phyloP scores from a whole-genome alignment of 1,284 basidiomycete species.

The Mycena citricolor region DNA sequence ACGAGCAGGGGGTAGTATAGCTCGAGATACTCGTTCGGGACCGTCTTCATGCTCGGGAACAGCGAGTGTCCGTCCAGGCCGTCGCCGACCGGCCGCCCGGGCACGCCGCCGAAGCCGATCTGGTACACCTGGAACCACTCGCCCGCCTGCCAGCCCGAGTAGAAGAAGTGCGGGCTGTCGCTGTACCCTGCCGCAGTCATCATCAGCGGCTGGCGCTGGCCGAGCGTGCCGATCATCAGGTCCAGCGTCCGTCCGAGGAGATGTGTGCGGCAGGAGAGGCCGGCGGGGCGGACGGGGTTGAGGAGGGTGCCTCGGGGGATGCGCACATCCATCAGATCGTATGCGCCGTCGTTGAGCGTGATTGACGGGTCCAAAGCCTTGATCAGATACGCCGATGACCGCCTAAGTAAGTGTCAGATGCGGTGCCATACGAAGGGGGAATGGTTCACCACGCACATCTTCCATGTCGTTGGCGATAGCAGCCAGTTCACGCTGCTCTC shows the following conservation, averaged over 20 bases:
- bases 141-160: slow-evolving; percentile 31
- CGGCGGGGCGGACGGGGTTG: slow-evolving; percentile 20
- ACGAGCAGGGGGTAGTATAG: slow-evolving; percentile 31
- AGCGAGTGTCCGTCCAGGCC: slow-evolving; percentile 29
- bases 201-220: slow-evolving; percentile 32
- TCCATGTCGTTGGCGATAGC: slow-evolving; percentile 17
- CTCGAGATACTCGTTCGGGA: slow-evolving; percentile 32
- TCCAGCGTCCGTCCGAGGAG: slow-evolving; percentile 20
- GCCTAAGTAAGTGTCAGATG: slow-evolving; percentile 10
- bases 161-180: slow-evolving; percentile 34
- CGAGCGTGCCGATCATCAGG: slow-evolving; percentile 24
- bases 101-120: slow-evolving; percentile 28
- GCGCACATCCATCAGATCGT: slow-evolving; percentile 23
- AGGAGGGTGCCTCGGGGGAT: slow-evolving; percentile 21
- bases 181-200: slow-evolving; percentile 32
- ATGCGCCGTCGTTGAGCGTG: slow-evolving; percentile 22
- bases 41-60: slow-evolving; percentile 34
- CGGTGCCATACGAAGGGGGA: not conserved
- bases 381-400: slow-evolving; percentile 21
- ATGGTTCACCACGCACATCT: slow-evolving; percentile 15
- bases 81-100: slow-evolving; percentile 17
- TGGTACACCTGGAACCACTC: slow-evolving; percentile 34
- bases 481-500: slow-evolving; percentile 22
- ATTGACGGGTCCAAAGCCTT: slow-evolving; percentile 22
- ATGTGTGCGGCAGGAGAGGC: slow-evolving; percentile 22